Base-by-base conservation (phyloP, 805 yeast species). In the Lipomyces sp. region DNA sequence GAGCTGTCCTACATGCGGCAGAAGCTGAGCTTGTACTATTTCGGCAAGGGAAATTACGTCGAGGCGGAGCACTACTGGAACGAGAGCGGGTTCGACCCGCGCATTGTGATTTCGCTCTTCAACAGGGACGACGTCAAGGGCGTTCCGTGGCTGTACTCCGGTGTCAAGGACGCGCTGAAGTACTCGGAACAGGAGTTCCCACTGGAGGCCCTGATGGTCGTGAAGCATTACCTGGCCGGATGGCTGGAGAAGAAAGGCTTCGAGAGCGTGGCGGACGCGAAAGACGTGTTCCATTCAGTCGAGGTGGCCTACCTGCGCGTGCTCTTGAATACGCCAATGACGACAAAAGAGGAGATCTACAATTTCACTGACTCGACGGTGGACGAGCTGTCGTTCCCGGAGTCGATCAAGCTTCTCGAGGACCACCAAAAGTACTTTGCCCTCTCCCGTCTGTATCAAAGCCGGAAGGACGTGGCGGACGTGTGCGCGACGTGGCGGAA, bases 1-100 rank as follows among this genome's bases (percentile, higher is more conserved):
- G 73, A 73, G 49, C 57, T 69, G 2, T 69, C 74, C 36, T 75
- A 71, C 47, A 51, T 74, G 19, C 70, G 70, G 29, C 58, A 67
- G n/a, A 57, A 66, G 37, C 56, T 73, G 2, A 71, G 68, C 0
- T 44, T 74, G 14, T 55, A 57, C 13, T 67, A 68, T 40, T 53
- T 71, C 19, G 51, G 60, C 16, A 55, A 50, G 11, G 55, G 50
- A 3, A 61, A 60, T 10, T 59, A 56, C 45, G 47, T 49, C 2
- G 59, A 56, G 1, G 68, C 70, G 1, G 49, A 66, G 43, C 64
- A 61, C 19, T 61, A 65, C 21, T 73, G 74, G 71, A 64, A 66
- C 47, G 73, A 70, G 3, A 59, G 59, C 13, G 57, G 58, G 3
- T 53, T 67, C 6, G 74, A 70, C 42, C 70, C 69, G 3, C 59